These are phyloP conservation scores for Echinochloa phyllopogon DNA, from an alignment of 176 grass and related monocot genomes.

Conservation along the genomic window DNA sequence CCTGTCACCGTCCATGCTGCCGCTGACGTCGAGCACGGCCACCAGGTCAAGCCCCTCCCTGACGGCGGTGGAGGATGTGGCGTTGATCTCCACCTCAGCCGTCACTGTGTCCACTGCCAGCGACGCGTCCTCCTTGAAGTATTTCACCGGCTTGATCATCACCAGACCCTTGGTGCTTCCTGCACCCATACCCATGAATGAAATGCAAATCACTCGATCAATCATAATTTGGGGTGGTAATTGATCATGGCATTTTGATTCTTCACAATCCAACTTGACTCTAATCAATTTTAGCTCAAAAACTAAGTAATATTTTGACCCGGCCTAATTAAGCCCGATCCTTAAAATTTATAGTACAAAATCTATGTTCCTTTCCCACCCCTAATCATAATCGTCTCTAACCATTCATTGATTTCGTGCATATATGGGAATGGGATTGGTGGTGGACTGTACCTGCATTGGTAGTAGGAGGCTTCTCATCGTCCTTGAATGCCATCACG, in stretches of 20 bases:
- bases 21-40: constrained; percentile 31
- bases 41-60: constrained; percentile 29
- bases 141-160: background rate
- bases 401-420: background rate
- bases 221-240: too few species aligned
- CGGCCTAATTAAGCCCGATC: too few species aligned
- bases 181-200: background rate
- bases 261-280: too few species aligned
- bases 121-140: background rate
- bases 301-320: too few species aligned
- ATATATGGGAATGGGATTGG: background rate
- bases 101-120: background rate
- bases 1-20: background rate
- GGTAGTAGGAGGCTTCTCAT: background rate
- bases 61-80: background rate
- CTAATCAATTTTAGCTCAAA: too few species aligned
- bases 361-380: too few species aligned
- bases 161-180: background rate
- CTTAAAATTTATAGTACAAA: too few species aligned
- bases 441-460: background rate
- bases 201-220: background rate
- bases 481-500: background rate
- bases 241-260: too few species aligned
- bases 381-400: background rate
- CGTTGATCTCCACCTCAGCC: constrained; percentile 1